Conservation (phyloP, 768 basidiomycete genomes). For the Termitomyces sp. region DNA sequence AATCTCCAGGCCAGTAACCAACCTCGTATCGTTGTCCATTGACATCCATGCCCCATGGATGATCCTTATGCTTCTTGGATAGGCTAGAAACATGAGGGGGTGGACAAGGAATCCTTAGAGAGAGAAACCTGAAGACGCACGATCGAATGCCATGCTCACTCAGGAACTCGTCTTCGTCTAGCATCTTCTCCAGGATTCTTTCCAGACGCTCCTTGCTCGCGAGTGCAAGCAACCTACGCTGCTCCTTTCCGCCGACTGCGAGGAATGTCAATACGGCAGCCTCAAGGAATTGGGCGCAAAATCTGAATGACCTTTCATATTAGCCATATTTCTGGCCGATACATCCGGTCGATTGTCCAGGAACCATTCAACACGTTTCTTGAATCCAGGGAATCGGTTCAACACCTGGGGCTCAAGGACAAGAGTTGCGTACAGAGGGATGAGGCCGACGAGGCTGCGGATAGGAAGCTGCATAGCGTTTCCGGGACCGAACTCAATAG, state of each 20-base stretch:
- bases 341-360: conserved; percentile 88
- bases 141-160: conserved; percentile 95
- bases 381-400: conserved; percentile 95
- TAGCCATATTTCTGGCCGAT: conserved; percentile 89
- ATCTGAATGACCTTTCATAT: conserved; percentile 68
- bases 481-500: conserved; percentile 81
- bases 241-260: conserved; percentile 62
- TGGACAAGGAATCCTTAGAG: neutral
- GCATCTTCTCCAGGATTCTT: conserved; percentile 90
- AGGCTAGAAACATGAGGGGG: conserved; percentile 42
- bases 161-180: conserved; percentile 95
- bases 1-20: conserved; percentile 97
- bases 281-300: neutral
- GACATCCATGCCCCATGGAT: conserved; percentile 94
- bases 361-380: conserved; percentile 99
- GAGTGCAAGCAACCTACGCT: conserved; percentile 83
- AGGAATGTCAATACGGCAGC: neutral
- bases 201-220: conserved; percentile 89
- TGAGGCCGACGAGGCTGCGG: conserved; percentile 93
- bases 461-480: conserved; percentile 89
- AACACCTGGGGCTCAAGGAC: conserved; percentile 88
- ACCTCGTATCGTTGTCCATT: conserved; percentile 91
- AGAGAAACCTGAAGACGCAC: conserved; percentile 39
- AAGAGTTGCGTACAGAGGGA: conserved; percentile 92
- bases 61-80: conserved; percentile 84